Conservation (phyloP, 1,284 basidiomycete genomes). For the Pseudozyma sp. region DNA sequence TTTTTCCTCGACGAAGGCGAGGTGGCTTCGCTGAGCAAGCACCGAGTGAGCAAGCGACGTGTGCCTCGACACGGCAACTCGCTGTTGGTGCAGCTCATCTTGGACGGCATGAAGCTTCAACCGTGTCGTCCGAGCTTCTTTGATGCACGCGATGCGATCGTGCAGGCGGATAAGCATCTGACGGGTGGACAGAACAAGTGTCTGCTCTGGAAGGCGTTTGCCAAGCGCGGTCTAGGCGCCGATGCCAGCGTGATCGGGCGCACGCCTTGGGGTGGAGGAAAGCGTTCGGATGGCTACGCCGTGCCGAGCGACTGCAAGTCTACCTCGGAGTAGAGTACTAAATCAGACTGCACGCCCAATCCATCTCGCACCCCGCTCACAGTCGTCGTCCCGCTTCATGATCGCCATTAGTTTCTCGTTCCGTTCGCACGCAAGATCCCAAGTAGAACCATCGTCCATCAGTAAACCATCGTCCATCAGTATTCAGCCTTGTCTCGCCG, state of each 20-base stretch:
- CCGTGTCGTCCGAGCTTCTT: slow-evolving; percentile 90
- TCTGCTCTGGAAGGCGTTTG: slow-evolving; percentile 87
- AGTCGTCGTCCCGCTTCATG: not conserved
- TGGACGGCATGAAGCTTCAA: slow-evolving; percentile 94
- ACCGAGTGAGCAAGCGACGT: slow-evolving; percentile 72
- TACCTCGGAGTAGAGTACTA: not conserved
- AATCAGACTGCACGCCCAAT: not conserved
- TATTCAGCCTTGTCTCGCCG: slow-evolving; percentile 1
- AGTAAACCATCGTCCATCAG: not conserved
- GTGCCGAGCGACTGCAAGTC: slow-evolving; percentile 70
- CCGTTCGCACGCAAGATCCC: not conserved
- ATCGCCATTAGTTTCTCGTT: not conserved
- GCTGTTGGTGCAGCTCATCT: slow-evolving; percentile 83
- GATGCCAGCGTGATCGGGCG: slow-evolving; percentile 71
- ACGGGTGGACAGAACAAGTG: slow-evolving; percentile 94
- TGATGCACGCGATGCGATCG: slow-evolving; percentile 89
- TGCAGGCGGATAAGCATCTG: slow-evolving; percentile 88
- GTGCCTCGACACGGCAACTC: slow-evolving; percentile 94
- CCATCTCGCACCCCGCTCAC: not conserved
- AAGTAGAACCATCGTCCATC: not conserved
- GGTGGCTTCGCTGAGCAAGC: slow-evolving; percentile 69
- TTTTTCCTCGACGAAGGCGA: slow-evolving; percentile 58
- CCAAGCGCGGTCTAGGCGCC: slow-evolving; percentile 77
- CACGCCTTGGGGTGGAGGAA: slow-evolving; percentile 95
- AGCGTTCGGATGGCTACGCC: slow-evolving; percentile 71